phyloP scores from a whole-genome alignment of 345 rosid species.

The Brassica rapa region DNA sequence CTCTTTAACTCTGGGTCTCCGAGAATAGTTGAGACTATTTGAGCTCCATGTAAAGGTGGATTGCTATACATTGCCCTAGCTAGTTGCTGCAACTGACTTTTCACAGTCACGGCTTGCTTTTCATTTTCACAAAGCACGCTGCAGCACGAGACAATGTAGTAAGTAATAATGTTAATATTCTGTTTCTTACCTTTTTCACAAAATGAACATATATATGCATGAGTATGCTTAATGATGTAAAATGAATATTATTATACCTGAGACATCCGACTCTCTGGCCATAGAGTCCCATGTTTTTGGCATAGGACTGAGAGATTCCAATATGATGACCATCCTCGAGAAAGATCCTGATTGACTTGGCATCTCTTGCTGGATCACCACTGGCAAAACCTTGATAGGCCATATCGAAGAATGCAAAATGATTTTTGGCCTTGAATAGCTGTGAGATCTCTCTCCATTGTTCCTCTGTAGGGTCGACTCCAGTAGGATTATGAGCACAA shows the following conservation, averaged over 20 bases:
- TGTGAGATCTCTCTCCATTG: slow-evolving; percentile 95
- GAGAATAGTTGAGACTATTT: slow-evolving; percentile 76
- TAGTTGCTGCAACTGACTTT: slow-evolving; percentile 96
- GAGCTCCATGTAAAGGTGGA: slow-evolving; percentile 92
- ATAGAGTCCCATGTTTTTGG: slow-evolving; percentile 98
- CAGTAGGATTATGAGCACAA: slow-evolving; percentile 95
- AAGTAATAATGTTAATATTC: not conserved
- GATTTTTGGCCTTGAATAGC: slow-evolving; percentile 75
- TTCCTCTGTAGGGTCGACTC: slow-evolving; percentile 93
- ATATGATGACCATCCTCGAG: slow-evolving; percentile 86
- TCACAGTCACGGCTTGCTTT: slow-evolving; percentile 78
- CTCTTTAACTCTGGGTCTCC: slow-evolving; percentile 77
- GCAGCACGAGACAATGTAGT: slow-evolving; percentile 26
- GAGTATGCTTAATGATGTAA: too few relatives aligned
- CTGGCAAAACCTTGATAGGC: slow-evolving; percentile 99
- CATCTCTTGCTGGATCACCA: slow-evolving; percentile 96
- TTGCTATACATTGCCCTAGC: slow-evolving; percentile 99
- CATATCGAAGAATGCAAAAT: slow-evolving; percentile 95
- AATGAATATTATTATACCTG: slow-evolving; percentile 52
- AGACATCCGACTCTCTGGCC: slow-evolving; percentile 99
- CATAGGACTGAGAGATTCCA: slow-evolving; percentile 95
- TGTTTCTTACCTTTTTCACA: not conserved
- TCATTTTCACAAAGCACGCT: slow-evolving; percentile 85
- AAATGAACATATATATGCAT: not conserved
- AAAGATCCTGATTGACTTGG: slow-evolving; percentile 90